Percentiles rank a stretch among this genome's conserved stretches.
Conservation (phyloP, 2,329 filamentous ascomycete species). For the Thielaviopsis punctulata region DNA sequence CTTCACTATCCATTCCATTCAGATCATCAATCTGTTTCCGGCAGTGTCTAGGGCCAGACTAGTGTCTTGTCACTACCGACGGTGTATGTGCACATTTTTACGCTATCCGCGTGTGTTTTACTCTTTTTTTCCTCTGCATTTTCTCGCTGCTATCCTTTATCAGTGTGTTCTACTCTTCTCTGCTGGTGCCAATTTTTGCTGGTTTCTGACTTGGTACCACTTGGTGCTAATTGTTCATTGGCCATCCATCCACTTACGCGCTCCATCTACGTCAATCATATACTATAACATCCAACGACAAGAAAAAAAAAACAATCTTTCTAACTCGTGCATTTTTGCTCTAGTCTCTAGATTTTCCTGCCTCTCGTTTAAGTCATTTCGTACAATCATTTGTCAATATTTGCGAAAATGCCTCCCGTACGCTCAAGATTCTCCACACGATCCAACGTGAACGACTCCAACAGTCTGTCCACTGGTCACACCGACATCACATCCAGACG, state of each 20-base stretch:
- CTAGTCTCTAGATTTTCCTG: background rate
- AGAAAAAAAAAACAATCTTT: background rate
- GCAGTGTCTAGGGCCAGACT: background rate
- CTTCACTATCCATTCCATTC: background rate
- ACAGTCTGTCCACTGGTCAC: background rate
- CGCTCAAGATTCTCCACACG: conserved; percentile 14
- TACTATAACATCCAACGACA: background rate
- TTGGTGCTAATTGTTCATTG: background rate
- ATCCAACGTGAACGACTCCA: background rate
- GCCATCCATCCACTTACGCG: background rate
- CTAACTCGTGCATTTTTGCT: background rate
- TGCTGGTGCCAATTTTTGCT: background rate
- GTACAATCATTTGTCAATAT: conserved; percentile 6
- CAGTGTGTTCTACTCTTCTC: background rate
- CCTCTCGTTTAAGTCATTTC: conserved; percentile 6
- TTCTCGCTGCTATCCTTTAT: background rate
- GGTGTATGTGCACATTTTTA: background rate
- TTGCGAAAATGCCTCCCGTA: conserved; percentile 23
- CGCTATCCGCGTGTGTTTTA: background rate
- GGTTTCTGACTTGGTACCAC: background rate
- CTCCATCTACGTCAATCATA: background rate
- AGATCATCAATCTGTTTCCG: background rate
- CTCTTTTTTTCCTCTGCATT: background rate
- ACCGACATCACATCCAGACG: conserved; percentile 24
- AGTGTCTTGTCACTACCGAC: background rate